These are phyloP conservation scores for Ziziphus jujuba DNA, from an alignment of 306 rosid species.

Conservation along the genomic window DNA sequence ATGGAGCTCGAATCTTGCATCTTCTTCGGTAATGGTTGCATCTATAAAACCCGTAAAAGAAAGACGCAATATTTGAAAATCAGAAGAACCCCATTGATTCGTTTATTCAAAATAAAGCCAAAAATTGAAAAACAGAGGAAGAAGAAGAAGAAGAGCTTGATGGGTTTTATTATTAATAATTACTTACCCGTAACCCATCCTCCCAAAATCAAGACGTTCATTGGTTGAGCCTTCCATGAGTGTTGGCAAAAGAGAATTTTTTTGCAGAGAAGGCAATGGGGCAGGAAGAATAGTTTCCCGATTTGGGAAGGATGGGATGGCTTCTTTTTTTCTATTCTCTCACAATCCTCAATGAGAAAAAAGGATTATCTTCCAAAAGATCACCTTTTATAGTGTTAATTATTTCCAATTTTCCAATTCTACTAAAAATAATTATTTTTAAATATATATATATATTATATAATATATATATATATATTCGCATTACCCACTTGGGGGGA, in stretches of 20 bases:
- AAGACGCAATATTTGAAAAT: background rate
- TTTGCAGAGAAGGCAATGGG: constrained; percentile 17
- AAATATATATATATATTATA: too few species aligned
- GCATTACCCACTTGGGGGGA: constrained; percentile 35
- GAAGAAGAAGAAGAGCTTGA: background rate
- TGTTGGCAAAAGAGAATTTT: constrained; percentile 15
- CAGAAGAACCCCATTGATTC: background rate
- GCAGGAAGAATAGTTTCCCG: constrained; percentile 38
- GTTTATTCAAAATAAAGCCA: background rate
- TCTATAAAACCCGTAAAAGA: constrained; percentile 33
- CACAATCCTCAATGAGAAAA: constrained; percentile 32
- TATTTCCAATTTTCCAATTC: background rate
- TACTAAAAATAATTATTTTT: background rate
- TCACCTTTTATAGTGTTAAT: background rate
- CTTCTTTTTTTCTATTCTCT: constrained; percentile 21
- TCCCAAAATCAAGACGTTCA: constrained; percentile 90
- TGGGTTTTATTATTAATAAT: background rate
- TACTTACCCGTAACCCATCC: constrained; percentile 86
- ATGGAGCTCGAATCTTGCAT: constrained; percentile 89
- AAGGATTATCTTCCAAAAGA: constrained; percentile 9
- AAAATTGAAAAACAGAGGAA: background rate
- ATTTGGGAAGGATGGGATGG: constrained; percentile 47
- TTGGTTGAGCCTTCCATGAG: constrained; percentile 69
- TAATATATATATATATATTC: background rate
- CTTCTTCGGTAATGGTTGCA: constrained; percentile 94